Conservation (phyloP, 164 flowering plant genomes). For the Houttuynia cordata region DNA sequence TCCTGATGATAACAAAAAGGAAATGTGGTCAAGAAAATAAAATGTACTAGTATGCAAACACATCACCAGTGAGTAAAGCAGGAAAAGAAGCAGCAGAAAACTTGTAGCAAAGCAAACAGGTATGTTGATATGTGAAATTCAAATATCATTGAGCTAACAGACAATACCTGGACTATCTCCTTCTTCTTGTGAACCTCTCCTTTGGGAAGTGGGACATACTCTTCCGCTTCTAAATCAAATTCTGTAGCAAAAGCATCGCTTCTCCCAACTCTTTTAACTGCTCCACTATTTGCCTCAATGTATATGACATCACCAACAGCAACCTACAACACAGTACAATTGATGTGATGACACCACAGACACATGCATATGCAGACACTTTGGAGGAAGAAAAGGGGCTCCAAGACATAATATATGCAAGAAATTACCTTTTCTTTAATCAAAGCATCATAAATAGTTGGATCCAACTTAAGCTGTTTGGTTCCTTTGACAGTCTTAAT, state of each 20-base stretch:
- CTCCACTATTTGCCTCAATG: slow-evolving; percentile 97
- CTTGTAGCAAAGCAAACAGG: too few relatives aligned
- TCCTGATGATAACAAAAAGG: slow-evolving; percentile 24
- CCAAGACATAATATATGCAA: too few relatives aligned
- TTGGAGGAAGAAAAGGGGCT: too few relatives aligned
- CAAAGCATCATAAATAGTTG: slow-evolving; percentile 94
- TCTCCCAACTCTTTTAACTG: slow-evolving; percentile 95
- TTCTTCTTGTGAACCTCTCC: slow-evolving; percentile 99
- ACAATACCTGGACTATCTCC: slow-evolving; percentile 87
- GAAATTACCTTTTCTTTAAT: slow-evolving; percentile 80
- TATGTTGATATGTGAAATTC: background rate
- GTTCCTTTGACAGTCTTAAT: slow-evolving; percentile 96
- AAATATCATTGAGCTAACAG: background rate
- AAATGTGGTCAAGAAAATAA: background rate
- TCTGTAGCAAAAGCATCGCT: slow-evolving; percentile 99
- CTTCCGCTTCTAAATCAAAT: slow-evolving; percentile 98
- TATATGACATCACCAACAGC: slow-evolving; percentile 99
- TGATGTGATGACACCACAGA: background rate
- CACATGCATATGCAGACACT: background rate
- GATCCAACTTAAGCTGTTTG: slow-evolving; percentile 93
- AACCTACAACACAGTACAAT: slow-evolving; percentile 35
- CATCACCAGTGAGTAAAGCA: background rate
- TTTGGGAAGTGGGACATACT: slow-evolving; percentile 98
- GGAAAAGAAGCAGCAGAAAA: too few relatives aligned
- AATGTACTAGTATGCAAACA: background rate